Evolutionary conservation across 495 filamentous ascomycete species (phyloP).

Genomic region (Penicillium antarcticum): DNA sequence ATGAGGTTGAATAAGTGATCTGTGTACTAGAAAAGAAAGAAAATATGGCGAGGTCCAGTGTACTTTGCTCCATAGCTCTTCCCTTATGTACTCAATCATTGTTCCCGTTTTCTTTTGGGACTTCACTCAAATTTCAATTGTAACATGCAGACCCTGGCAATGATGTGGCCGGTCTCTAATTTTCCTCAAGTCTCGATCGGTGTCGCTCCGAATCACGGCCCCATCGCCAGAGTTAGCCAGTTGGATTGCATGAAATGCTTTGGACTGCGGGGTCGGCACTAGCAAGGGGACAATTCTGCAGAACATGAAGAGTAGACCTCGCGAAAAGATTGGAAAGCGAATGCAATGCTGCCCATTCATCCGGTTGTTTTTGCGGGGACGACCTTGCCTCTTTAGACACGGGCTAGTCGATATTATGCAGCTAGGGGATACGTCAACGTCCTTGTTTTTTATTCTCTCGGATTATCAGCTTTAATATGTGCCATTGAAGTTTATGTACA

Average conservation of each 20-base stretch:
- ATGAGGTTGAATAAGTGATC: slow-evolving; percentile 2
- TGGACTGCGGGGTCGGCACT: neutral
- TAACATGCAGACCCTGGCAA: neutral
- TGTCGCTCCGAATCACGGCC: neutral
- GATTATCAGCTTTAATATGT: neutral
- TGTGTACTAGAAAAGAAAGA: neutral
- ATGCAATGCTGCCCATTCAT: neutral
- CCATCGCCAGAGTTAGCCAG: neutral
- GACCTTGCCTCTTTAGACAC: slow-evolving; percentile 4
- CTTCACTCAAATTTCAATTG: neutral
- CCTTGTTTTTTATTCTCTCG: neutral
- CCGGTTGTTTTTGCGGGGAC: neutral
- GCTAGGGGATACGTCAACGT: neutral
- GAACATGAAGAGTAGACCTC: too few species aligned
- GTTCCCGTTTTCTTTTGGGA: too few species aligned
- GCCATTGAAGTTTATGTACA: slow-evolving; percentile 7
- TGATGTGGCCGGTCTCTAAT: too few species aligned
- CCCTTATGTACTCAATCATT: neutral
- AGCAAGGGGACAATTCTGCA: neutral
- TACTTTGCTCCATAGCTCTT: neutral
- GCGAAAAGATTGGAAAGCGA: too few species aligned
- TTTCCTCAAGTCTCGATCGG: neutral
- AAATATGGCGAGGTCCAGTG: neutral
- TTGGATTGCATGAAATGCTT: neutral
- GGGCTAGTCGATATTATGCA: neutral